These are phyloP conservation scores for Lavandula angustifolia DNA, from an alignment of 257 asterid species.

Conservation along the genomic window DNA sequence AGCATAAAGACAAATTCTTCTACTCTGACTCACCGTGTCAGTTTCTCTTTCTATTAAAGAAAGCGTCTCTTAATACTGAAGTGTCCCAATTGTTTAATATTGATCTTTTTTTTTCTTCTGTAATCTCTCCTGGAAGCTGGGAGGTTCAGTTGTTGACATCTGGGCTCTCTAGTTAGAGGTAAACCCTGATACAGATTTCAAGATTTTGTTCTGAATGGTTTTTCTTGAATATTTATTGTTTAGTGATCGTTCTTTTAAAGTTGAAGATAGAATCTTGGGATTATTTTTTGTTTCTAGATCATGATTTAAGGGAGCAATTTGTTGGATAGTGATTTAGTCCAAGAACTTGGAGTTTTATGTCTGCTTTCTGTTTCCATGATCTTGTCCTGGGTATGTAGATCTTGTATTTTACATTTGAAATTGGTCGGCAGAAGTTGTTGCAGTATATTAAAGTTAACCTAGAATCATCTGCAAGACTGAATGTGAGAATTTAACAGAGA, in stretches of 20 bases:
- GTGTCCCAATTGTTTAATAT: constrained; percentile 16
- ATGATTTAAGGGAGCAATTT: constrained; percentile 1
- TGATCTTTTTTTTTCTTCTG: constrained; percentile 14
- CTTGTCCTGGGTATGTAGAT: constrained; percentile 15
- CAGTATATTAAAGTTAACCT: not conserved
- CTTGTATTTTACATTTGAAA: not conserved
- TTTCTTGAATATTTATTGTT: not conserved
- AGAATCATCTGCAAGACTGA: constrained; percentile 11
- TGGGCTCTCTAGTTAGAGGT: constrained; percentile 32
- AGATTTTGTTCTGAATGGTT: not conserved
- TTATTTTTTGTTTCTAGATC: not conserved
- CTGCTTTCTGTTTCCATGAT: constrained; percentile 14
- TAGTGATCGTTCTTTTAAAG: not conserved
- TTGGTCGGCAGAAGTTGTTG: not conserved
- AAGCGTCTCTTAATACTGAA: not conserved
- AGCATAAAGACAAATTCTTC: constrained; percentile 26
- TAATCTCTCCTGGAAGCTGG: constrained; percentile 34
- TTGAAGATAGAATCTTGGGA: constrained; percentile 17
- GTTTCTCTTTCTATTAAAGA: constrained; percentile 11
- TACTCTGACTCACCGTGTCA: constrained; percentile 15
- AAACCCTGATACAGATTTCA: not conserved
- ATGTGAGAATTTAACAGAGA: not conserved
- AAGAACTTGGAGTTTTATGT: constrained; percentile 16
- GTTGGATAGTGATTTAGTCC: constrained; percentile 10
- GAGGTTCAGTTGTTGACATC: constrained; percentile 30